Percentiles rank a stretch among this genome's conserved stretches.
These are phyloP conservation scores for Solanum lignicaule DNA, from an alignment of 257 asterid genomes.

Conservation along the genomic window DNA sequence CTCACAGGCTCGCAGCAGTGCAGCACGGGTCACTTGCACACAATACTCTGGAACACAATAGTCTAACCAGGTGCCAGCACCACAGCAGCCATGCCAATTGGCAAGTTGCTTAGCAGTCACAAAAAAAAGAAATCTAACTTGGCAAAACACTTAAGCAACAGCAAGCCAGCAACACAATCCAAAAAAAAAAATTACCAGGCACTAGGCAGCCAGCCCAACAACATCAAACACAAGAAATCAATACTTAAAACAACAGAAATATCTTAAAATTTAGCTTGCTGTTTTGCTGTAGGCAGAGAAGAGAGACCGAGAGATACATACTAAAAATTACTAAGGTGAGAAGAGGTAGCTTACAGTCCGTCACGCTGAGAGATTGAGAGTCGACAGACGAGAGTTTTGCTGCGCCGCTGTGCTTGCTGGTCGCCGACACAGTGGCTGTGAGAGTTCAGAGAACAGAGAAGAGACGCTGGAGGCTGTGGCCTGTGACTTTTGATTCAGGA, in stretches of 20 bases:
- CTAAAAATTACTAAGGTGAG: not conserved
- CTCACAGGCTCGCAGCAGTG: not conserved
- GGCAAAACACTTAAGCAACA: not conserved
- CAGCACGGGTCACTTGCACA: not conserved
- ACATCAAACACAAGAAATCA: not conserved
- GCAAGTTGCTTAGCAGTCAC: not conserved
- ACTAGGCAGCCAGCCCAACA: not conserved
- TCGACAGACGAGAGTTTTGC: not conserved
- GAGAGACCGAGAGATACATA: not conserved
- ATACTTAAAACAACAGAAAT: not conserved
- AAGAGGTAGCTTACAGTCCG: not conserved
- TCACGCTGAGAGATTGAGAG: not conserved
- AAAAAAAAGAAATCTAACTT: not conserved
- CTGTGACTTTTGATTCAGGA: not conserved
- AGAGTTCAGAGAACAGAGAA: not conserved
- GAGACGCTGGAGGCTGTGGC: not conserved
- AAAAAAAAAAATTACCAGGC: no score
- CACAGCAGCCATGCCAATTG: not conserved
- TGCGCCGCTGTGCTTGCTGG: not conserved
- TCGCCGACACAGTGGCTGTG: not conserved
- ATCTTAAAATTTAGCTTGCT: not conserved
- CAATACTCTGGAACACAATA: no score
- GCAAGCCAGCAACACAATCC: not conserved
- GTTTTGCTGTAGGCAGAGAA: not conserved
- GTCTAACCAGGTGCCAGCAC: not conserved